These are phyloP conservation scores for Ceratobasidium sp. DNA, from an alignment of 1,284 basidiomycete genomes.

Conservation along the genomic window DNA sequence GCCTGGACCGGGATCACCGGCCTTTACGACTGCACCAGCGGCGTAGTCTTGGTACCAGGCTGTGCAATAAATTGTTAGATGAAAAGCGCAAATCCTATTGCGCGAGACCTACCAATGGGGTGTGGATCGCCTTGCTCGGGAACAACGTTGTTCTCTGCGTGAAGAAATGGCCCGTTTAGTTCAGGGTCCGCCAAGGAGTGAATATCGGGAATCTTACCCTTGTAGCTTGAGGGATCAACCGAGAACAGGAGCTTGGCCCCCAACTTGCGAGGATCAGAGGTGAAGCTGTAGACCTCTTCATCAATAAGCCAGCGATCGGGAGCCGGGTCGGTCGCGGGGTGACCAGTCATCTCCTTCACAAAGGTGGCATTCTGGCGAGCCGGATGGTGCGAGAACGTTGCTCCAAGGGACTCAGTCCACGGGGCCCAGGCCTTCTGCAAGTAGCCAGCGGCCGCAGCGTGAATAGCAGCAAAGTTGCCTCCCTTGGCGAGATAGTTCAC, in stretches of 20 bases:
- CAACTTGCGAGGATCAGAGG: constrained; percentile 70
- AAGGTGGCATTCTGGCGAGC: constrained; percentile 55
- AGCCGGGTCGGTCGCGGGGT: constrained; percentile 69
- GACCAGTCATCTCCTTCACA: constrained; percentile 62
- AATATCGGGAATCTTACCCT: constrained; percentile 52
- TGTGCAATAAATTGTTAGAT: constrained; percentile 44
- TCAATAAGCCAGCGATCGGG: constrained; percentile 68
- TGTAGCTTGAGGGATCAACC: constrained; percentile 71
- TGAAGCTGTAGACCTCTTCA: constrained; percentile 80
- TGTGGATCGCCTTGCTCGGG: constrained; percentile 66
- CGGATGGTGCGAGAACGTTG: constrained; percentile 57
- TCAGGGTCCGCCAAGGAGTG: not conserved
- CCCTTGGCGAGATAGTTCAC: constrained; percentile 70
- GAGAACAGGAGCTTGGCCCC: constrained; percentile 71
- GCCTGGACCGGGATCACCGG: constrained; percentile 51
- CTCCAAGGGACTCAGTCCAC: constrained; percentile 57
- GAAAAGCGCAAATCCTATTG: not conserved
- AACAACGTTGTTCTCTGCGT: not conserved
- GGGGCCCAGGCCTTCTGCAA: constrained; percentile 60
- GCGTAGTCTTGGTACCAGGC: constrained; percentile 82
- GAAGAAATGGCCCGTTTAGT: not conserved
- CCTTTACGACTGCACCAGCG: constrained; percentile 57
- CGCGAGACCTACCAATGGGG: constrained; percentile 56
- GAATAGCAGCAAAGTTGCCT: constrained; percentile 73
- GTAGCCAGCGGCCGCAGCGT: constrained; percentile 72